phyloP scores from a whole-genome alignment of 768 basidiomycete species.

The Psilocybe cubensis region DNA sequence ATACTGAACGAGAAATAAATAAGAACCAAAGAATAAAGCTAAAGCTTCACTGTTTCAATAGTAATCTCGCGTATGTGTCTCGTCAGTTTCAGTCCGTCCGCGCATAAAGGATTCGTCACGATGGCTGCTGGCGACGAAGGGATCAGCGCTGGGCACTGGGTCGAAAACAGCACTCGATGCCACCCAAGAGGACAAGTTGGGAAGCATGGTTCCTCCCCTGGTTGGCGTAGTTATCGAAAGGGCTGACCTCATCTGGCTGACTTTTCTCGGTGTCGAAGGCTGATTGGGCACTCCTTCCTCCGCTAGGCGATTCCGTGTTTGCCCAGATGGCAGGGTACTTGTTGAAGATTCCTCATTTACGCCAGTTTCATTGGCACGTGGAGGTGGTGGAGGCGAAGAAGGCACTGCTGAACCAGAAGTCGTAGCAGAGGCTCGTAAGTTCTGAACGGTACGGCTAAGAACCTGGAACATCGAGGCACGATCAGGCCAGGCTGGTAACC shows the following conservation, averaged over 20 bases:
- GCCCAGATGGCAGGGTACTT: background rate
- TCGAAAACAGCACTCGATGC: constrained; percentile 30
- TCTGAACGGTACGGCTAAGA: constrained; percentile 57
- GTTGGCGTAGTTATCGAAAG: constrained; percentile 13
- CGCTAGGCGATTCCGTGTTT: background rate
- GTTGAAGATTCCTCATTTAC: background rate
- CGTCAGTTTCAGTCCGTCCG: constrained; percentile 13
- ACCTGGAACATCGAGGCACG: constrained; percentile 55
- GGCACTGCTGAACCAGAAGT: constrained; percentile 14
- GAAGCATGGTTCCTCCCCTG: constrained; percentile 16
- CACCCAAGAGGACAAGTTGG: constrained; percentile 30
- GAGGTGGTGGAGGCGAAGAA: background rate
- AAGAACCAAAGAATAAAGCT: background rate
- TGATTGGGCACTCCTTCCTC: background rate
- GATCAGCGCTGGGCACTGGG: constrained; percentile 23
- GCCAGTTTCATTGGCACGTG: background rate
- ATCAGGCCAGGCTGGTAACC: constrained; percentile 38
- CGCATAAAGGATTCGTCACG: constrained; percentile 37
- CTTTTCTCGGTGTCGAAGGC: constrained; percentile 12
- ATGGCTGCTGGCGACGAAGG: constrained; percentile 37
- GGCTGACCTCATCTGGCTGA: background rate
- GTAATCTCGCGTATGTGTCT: constrained; percentile 27
- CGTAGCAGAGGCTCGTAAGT: constrained; percentile 35
- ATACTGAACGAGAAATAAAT: background rate
- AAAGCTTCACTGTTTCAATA: constrained; percentile 28